Evolutionary conservation across 2,329 filamentous ascomycete species (phyloP).

Genomic region (Penicillium frequentans): DNA sequence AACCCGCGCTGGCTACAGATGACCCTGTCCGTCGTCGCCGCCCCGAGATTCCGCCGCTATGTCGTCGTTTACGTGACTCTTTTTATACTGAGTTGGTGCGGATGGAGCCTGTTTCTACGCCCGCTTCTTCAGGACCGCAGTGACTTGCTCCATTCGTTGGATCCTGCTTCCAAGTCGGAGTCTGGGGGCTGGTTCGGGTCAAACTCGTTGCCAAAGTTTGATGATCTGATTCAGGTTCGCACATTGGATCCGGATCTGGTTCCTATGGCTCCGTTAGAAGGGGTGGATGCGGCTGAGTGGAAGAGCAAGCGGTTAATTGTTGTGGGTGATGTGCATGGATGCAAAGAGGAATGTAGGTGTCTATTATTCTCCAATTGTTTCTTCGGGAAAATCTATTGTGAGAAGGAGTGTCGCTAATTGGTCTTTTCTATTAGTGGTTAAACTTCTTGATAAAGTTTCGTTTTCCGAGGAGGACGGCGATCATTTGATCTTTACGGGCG

Average conservation of each 20-base stretch:
- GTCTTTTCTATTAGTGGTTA: slow-evolving; percentile 37
- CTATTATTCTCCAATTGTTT: background rate
- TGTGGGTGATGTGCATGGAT: slow-evolving; percentile 91
- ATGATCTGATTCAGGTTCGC: slow-evolving; percentile 52
- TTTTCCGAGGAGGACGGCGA: slow-evolving; percentile 63
- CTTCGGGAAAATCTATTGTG: background rate
- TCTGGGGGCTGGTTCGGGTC: slow-evolving; percentile 45
- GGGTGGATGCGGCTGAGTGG: slow-evolving; percentile 9
- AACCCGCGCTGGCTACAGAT: slow-evolving; percentile 26
- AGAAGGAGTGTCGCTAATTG: background rate
- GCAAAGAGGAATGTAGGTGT: slow-evolving; percentile 63
- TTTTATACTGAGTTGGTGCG: slow-evolving; percentile 29
- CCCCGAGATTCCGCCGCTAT: slow-evolving; percentile 44
- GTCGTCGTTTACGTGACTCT: slow-evolving; percentile 36
- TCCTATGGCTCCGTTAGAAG: slow-evolving; percentile 33
- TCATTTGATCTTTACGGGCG: slow-evolving; percentile 74
- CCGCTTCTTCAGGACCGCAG: slow-evolving; percentile 34
- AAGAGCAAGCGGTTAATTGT: slow-evolving; percentile 67
- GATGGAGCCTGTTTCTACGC: slow-evolving; percentile 35
- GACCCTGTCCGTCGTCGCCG: slow-evolving; percentile 34
- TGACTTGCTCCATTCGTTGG: slow-evolving; percentile 31
- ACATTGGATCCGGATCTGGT: slow-evolving; percentile 50
- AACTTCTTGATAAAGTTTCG: slow-evolving; percentile 65
- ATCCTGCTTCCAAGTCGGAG: slow-evolving; percentile 27
- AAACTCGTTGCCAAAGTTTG: slow-evolving; percentile 50